These are phyloP conservation scores for Colletotrichum kahawae DNA, from an alignment of 2,329 filamentous ascomycete species.

Conservation along the genomic window DNA sequence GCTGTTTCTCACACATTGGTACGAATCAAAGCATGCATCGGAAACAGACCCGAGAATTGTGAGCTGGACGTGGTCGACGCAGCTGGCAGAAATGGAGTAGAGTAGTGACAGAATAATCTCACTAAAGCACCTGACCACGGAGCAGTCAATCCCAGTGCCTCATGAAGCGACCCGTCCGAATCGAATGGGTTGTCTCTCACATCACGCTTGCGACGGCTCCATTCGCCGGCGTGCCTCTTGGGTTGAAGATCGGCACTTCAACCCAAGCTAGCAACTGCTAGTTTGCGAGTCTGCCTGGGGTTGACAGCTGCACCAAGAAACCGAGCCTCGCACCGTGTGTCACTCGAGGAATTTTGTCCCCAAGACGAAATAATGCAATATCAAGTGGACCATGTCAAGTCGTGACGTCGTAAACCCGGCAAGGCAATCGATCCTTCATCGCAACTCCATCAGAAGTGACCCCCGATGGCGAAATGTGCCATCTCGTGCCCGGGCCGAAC, in stretches of 20 bases:
- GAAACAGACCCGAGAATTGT: neutral
- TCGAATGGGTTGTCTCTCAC: neutral
- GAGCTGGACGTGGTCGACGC: neutral
- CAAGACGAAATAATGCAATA: neutral
- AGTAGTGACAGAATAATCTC: neutral
- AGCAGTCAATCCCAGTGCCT: neutral
- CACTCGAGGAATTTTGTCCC: neutral
- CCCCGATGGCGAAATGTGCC: neutral
- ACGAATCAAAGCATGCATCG: neutral
- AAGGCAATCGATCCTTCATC: neutral
- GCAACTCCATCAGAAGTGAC: neutral
- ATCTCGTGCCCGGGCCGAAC: neutral
- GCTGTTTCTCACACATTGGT: neutral
- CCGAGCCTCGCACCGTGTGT: neutral
- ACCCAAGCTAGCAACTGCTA: neutral
- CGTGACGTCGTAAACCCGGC: neutral
- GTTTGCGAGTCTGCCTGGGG: neutral
- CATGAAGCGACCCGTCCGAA: neutral
- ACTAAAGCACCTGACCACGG: neutral
- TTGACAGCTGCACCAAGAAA: neutral
- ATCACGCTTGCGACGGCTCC: neutral
- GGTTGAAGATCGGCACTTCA: neutral
- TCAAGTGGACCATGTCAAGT: neutral
- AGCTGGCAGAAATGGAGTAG: neutral
- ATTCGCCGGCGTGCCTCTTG: neutral